Conservation (phyloP, 345 rosid species). For the Syzygium aromaticum region DNA sequence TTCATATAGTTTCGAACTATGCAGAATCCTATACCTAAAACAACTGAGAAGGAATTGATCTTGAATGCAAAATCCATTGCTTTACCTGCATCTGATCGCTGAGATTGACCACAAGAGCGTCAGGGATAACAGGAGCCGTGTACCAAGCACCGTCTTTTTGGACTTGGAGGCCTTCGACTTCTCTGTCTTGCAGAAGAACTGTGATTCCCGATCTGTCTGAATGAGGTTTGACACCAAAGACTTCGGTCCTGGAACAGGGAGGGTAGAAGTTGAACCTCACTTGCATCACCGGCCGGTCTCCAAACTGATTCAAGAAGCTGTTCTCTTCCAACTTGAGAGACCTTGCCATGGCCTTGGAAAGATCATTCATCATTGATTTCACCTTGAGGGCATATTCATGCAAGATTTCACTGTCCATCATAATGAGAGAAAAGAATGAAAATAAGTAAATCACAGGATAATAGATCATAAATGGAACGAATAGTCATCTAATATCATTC, state of each 20-base stretch:
- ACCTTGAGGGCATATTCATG: constrained; percentile 16
- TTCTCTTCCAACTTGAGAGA: constrained; percentile 30
- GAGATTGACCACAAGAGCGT: constrained; percentile 37
- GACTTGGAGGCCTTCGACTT: constrained; percentile 42
- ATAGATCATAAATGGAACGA: background rate
- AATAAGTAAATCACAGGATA: background rate
- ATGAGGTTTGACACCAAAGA: constrained; percentile 46
- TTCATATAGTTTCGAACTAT: background rate
- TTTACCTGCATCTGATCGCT: constrained; percentile 50
- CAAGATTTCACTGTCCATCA: constrained; percentile 15
- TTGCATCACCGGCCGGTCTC: constrained; percentile 19
- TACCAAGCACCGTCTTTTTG: constrained; percentile 27
- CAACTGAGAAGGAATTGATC: background rate
- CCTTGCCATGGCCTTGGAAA: constrained; percentile 32
- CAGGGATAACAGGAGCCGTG: constrained; percentile 30
- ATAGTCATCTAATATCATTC: background rate
- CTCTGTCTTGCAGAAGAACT: constrained; percentile 31
- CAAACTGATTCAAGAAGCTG: constrained; percentile 30
- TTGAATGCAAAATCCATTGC: background rate
- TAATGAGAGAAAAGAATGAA: background rate
- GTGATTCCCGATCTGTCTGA: constrained; percentile 43
- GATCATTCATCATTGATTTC: constrained; percentile 16
- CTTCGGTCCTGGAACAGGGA: constrained; percentile 35
- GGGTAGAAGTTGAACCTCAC: constrained; percentile 52
- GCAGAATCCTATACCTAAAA: background rate